These are phyloP conservation scores for Trametes elegans DNA, from an alignment of 768 basidiomycete genomes.

Conservation along the genomic window DNA sequence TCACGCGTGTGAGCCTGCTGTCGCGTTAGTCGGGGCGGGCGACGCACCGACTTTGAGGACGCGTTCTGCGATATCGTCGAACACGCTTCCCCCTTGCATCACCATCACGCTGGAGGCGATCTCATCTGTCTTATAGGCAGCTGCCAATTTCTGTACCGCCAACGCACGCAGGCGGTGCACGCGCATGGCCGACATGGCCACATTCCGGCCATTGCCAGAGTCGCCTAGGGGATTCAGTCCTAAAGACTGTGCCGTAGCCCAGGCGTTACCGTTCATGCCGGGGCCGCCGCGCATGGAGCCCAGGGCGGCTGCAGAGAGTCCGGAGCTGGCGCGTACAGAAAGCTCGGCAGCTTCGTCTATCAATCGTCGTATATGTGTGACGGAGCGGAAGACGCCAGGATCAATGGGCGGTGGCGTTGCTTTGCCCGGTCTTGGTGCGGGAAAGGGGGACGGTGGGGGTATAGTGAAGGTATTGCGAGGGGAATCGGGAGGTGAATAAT, in stretches of 20 bases:
- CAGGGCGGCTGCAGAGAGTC: conserved; percentile 72
- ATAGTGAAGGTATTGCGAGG: conserved; percentile 27
- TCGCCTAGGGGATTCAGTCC: conserved; percentile 61
- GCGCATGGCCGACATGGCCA: conserved; percentile 82
- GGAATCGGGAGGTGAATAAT: conserved; percentile 37
- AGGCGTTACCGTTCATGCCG: conserved; percentile 45
- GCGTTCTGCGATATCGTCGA: conserved; percentile 88
- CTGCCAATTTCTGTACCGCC: conserved; percentile 83
- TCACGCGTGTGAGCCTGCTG: background rate
- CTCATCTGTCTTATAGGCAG: conserved; percentile 85
- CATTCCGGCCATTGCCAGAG: conserved; percentile 62
- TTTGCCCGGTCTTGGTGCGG: conserved; percentile 57
- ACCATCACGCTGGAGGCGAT: conserved; percentile 93
- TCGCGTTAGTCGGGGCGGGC: too few species aligned
- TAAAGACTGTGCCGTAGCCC: conserved; percentile 61
- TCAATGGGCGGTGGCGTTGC: conserved; percentile 85
- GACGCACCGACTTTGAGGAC: conserved; percentile 68
- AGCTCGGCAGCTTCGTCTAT: conserved; percentile 91
- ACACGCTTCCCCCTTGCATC: conserved; percentile 91
- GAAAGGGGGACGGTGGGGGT: conserved; percentile 44
- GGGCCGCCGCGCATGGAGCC: conserved; percentile 56
- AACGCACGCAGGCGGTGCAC: conserved; percentile 77
- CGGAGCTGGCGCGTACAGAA: conserved; percentile 84
- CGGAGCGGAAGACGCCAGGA: conserved; percentile 80
- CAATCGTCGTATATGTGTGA: conserved; percentile 70